phyloP scores from a whole-genome alignment of 345 rosid species.

The Jatropha curcas region DNA sequence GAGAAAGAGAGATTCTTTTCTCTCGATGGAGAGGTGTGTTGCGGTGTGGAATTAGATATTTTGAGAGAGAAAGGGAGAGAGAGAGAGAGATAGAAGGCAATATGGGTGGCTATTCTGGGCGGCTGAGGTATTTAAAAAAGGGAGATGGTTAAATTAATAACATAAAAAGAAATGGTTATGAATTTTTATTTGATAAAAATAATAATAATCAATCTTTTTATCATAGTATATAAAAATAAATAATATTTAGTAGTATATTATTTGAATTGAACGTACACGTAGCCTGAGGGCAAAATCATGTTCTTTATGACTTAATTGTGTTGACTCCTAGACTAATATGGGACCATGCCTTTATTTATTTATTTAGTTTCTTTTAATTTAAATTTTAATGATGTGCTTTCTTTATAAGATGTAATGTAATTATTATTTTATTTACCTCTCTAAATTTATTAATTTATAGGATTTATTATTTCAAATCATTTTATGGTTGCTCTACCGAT shows the following conservation, averaged over 20 bases:
- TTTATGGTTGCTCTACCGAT: too few relatives aligned
- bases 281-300: slow-evolving; percentile 7
- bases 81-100: slow-evolving; percentile 32
- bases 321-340: slow-evolving; percentile 20
- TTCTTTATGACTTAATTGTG: slow-evolving; percentile 9
- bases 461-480: too few relatives aligned
- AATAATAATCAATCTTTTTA: too few relatives aligned
- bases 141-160: neutral
- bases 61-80: slow-evolving; percentile 33
- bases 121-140: slow-evolving; percentile 66
- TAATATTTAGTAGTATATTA: neutral
- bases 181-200: too few relatives aligned
- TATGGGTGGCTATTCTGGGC: slow-evolving; percentile 81
- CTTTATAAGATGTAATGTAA: neutral
- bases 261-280: neutral
- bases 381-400: neutral
- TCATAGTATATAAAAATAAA: too few relatives aligned
- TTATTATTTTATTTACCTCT: too few relatives aligned
- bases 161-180: too few relatives aligned
- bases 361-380: too few relatives aligned
- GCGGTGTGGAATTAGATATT: slow-evolving; percentile 47
- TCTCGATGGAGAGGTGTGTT: slow-evolving; percentile 23
- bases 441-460: too few relatives aligned
- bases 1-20: slow-evolving; percentile 45
- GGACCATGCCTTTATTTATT: slow-evolving; percentile 1